These are phyloP conservation scores for Aspergillus haitiensis DNA, from an alignment of 495 filamentous ascomycete species.

Conservation along the genomic window DNA sequence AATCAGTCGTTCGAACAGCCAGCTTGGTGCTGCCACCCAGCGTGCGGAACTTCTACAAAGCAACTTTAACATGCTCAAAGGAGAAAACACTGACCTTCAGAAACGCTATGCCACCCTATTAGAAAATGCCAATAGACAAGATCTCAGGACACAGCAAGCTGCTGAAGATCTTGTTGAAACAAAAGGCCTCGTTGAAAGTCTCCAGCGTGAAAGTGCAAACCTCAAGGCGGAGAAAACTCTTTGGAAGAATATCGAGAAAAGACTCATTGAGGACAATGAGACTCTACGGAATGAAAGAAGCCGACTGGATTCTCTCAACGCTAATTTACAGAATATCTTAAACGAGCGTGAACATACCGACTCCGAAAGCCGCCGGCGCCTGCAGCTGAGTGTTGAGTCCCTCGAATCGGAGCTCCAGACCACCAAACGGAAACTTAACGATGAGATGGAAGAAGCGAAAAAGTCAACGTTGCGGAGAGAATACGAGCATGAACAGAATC, in stretches of 20 bases:
- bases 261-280: slow-evolving; percentile 83
- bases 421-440: slow-evolving; percentile 79
- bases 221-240: slow-evolving; percentile 89
- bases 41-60: slow-evolving; percentile 88
- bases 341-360: slow-evolving; percentile 90
- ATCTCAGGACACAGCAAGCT: slow-evolving; percentile 83
- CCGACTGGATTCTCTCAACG: slow-evolving; percentile 74
- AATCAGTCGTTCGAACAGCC: slow-evolving; percentile 71
- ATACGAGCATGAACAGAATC: slow-evolving; percentile 79
- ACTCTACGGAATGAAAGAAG: slow-evolving; percentile 77
- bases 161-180: slow-evolving; percentile 91
- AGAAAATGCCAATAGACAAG: slow-evolving; percentile 83
- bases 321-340: slow-evolving; percentile 77
- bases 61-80: slow-evolving; percentile 78
- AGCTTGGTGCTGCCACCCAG: slow-evolving; percentile 75
- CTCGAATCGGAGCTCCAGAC: slow-evolving; percentile 74
- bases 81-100: slow-evolving; percentile 80
- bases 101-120: slow-evolving; percentile 72
- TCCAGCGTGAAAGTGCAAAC: slow-evolving; percentile 88
- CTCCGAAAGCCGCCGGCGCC: slow-evolving; percentile 71
- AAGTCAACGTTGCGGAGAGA: slow-evolving; percentile 78
- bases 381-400: slow-evolving; percentile 72
- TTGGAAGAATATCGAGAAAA: slow-evolving; percentile 86
- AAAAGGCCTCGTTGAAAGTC: slow-evolving; percentile 74
- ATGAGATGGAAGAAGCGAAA: slow-evolving; percentile 79